Evolutionary conservation across 1,139 yeast genomes (phyloP).

Genomic region (Magnusiomyces tetraspermus): DNA sequence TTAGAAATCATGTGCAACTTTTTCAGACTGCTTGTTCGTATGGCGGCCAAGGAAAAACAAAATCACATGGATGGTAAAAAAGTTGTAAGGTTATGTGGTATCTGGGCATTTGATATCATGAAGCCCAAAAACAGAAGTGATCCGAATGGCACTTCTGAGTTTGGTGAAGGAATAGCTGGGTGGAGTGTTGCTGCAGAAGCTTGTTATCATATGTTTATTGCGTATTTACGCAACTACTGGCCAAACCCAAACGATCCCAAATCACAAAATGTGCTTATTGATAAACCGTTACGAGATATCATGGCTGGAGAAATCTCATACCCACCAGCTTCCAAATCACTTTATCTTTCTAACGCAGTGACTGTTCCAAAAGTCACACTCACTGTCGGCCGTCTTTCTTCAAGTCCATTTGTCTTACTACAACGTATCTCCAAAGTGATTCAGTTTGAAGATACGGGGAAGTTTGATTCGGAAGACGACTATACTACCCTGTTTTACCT

Average conservation of each 20-base stretch:
- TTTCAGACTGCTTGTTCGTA: slow-evolving; percentile 63
- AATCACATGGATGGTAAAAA: slow-evolving; percentile 75
- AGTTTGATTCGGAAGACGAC: slow-evolving; percentile 69
- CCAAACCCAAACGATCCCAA: slow-evolving; percentile 12
- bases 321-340: slow-evolving; percentile 26
- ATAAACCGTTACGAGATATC: slow-evolving; percentile 33
- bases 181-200: slow-evolving; percentile 76
- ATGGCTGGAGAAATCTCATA: slow-evolving; percentile 41
- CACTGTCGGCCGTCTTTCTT: slow-evolving; percentile 52
- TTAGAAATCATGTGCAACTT: slow-evolving; percentile 85
- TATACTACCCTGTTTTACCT: slow-evolving; percentile 63
- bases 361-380: slow-evolving; percentile 63
- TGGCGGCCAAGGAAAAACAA: slow-evolving; percentile 69
- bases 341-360: slow-evolving; percentile 36
- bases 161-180: slow-evolving; percentile 60
- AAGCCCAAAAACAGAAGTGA: slow-evolving; percentile 25
- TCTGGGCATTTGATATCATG: slow-evolving; percentile 70
- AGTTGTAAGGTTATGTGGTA: slow-evolving; percentile 69
- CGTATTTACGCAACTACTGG: slow-evolving; percentile 67
- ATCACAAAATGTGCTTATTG: background rate
- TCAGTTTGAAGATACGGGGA: slow-evolving; percentile 58
- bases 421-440: slow-evolving; percentile 57
- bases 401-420: slow-evolving; percentile 46
- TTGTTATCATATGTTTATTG: slow-evolving; percentile 64
- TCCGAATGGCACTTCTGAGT: slow-evolving; percentile 36